Conservation (phyloP, 2,329 filamentous ascomycete species). For the Zymoseptoria pseudotritici region DNA sequence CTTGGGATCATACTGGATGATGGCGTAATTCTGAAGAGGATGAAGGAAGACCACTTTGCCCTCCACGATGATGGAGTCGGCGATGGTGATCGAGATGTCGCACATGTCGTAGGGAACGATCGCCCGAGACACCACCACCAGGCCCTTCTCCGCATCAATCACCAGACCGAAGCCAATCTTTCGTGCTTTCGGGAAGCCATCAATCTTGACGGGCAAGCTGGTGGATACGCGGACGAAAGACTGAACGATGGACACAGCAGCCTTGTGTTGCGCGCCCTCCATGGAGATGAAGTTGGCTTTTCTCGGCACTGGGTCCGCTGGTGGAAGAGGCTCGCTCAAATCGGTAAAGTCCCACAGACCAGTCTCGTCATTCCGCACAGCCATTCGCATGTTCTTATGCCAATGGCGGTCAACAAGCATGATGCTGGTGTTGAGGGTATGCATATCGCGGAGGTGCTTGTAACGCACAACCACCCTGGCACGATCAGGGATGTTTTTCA, state of each 20-base stretch:
- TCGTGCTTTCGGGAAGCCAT: conserved; percentile 91
- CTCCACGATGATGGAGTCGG: conserved; percentile 89
- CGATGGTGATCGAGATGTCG: conserved; percentile 92
- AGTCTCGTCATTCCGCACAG: conserved; percentile 78
- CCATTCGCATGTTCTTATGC: conserved; percentile 89
- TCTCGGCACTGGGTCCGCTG: conserved; percentile 61
- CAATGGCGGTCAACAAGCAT: conserved; percentile 91
- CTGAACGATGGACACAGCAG: conserved; percentile 85
- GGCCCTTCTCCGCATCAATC: conserved; percentile 91
- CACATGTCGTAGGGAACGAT: conserved; percentile 95
- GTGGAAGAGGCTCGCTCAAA: conserved; percentile 71
- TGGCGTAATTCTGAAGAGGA: conserved; percentile 91
- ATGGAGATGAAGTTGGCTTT: conserved; percentile 89
- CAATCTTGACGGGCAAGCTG: conserved; percentile 89
- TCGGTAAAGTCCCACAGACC: conserved; percentile 94
- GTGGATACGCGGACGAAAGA: conserved; percentile 93
- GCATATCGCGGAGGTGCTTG: conserved; percentile 88
- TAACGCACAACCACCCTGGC: conserved; percentile 89
- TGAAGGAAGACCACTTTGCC: conserved; percentile 95
- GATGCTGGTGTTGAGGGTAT: conserved; percentile 89
- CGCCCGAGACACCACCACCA: conserved; percentile 88
- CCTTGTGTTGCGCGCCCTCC: conserved; percentile 77
- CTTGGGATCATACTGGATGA: conserved; percentile 87
- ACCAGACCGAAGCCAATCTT: conserved; percentile 95
- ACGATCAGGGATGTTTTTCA: conserved; percentile 74